Evolutionary conservation across 257 asterid genomes (phyloP).

Genomic region (Eustoma russellianum): DNA sequence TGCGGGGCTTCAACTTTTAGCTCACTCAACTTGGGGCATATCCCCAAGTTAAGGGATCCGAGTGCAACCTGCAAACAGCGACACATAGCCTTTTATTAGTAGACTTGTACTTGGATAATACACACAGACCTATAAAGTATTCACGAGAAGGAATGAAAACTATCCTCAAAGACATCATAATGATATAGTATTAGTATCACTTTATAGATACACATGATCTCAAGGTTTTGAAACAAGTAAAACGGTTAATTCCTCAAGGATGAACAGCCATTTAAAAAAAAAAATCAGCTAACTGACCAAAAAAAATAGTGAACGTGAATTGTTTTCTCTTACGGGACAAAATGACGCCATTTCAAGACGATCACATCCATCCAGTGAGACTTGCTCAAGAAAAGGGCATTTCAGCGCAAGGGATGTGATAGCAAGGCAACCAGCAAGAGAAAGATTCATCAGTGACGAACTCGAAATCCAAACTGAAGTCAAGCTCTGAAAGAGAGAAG

Average conservation of each 20-base stretch:
- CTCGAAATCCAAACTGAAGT: constrained; percentile 62
- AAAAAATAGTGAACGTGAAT: not conserved
- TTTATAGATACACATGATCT: not conserved
- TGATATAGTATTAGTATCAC: too few relatives aligned
- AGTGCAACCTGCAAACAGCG: constrained; percentile 72
- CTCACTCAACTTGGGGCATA: constrained; percentile 78
- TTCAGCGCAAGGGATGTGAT: constrained; percentile 64
- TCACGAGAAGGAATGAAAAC: not conserved
- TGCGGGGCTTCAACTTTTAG: constrained; percentile 73
- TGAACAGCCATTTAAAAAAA: not conserved
- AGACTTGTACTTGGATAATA: not conserved
- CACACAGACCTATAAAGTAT: not conserved
- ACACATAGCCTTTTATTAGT: not conserved
- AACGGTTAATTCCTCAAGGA: not conserved
- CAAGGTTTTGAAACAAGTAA: too few relatives aligned
- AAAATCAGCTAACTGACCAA: not conserved
- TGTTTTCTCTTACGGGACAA: constrained; percentile 56
- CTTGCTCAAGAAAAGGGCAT: constrained; percentile 79
- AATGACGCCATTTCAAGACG: constrained; percentile 91
- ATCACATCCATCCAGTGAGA: constrained; percentile 92
- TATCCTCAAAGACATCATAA: not conserved
- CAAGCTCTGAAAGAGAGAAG: constrained; percentile 60
- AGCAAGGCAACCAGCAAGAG: constrained; percentile 96
- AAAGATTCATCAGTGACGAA: constrained; percentile 65
- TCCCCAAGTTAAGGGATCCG: constrained; percentile 85